Evolutionary conservation across 495 filamentous ascomycete species (phyloP).

Genomic region (Annulohypoxylon bovei): DNA sequence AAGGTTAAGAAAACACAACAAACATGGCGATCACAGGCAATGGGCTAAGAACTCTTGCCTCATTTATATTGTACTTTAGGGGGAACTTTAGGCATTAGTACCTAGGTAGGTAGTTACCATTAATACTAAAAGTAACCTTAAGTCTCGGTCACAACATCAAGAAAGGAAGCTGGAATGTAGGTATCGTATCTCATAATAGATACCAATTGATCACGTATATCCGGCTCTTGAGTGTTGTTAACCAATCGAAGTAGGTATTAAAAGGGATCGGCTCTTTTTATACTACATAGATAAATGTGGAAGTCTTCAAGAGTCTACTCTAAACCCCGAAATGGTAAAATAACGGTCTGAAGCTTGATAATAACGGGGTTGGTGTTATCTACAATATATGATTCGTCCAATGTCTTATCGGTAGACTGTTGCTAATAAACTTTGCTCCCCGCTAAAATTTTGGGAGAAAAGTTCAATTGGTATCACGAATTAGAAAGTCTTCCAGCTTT

Average conservation of each 20-base stretch:
- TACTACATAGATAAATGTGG: not conserved
- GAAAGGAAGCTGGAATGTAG: not conserved
- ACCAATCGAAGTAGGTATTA: not conserved
- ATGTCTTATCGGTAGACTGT: slow-evolving; percentile 26
- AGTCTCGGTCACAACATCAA: not conserved
- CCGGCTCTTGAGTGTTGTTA: too few species aligned
- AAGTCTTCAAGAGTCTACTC: not conserved
- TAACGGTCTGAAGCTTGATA: slow-evolving; percentile 3
- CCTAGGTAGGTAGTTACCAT: too few species aligned
- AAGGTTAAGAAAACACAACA: not conserved
- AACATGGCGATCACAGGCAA: not conserved
- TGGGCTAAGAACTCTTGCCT: not conserved
- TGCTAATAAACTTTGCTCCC: slow-evolving; percentile 34
- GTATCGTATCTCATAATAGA: not conserved
- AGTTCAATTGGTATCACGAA: slow-evolving; percentile 35
- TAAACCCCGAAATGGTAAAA: slow-evolving; percentile 16
- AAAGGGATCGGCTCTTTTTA: not conserved
- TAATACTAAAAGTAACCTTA: not conserved
- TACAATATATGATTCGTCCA: slow-evolving; percentile 13
- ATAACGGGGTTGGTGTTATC: slow-evolving; percentile 22
- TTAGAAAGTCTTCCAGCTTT: slow-evolving; percentile 11
- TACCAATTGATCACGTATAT: not conserved
- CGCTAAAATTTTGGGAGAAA: slow-evolving; percentile 42
- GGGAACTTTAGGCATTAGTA: not conserved
- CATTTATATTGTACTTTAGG: not conserved